These are phyloP conservation scores for Takakia lepidozioides DNA, from an alignment of 225 moss, liverwort and hornwort species.

Conservation along the genomic window DNA sequence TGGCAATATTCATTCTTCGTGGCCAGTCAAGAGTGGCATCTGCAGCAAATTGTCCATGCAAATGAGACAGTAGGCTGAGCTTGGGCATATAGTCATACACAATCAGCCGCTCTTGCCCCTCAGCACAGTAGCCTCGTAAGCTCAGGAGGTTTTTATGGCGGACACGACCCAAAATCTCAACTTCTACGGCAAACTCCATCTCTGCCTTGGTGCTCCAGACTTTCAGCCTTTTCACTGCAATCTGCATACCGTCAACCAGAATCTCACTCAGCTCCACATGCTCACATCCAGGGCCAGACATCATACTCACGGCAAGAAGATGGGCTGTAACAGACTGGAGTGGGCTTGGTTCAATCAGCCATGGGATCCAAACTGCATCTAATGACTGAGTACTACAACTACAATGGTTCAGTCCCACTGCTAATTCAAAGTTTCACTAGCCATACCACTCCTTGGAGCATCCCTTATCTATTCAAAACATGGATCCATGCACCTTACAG, in stretches of 20 bases:
- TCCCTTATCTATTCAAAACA: no score
- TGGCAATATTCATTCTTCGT: conserved; percentile 73
- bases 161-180: conserved; percentile 88
- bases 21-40: conserved; percentile 74
- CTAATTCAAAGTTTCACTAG: no score
- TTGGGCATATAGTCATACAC: conserved; percentile 91
- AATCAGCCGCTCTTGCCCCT: conserved; percentile 87
- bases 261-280: neutral
- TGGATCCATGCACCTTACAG: no score
- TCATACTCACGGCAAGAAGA: no score
- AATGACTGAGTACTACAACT: no score
- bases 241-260: conserved; percentile 32
- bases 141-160: conserved; percentile 82
- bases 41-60: conserved; percentile 73
- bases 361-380: no score
- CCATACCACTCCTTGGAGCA: no score
- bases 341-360: no score
- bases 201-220: conserved; percentile 90
- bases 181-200: conserved; percentile 86
- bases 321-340: no score
- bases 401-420: no score
- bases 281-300: no score
- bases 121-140: conserved; percentile 74
- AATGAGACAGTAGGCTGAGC: conserved; percentile 73
- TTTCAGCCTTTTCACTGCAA: conserved; percentile 89